Evolutionary conservation across 345 rosid species (phyloP), one percentile per base, ranked within the genome.

Genomic region (Gossypium herbaceum): DNA sequence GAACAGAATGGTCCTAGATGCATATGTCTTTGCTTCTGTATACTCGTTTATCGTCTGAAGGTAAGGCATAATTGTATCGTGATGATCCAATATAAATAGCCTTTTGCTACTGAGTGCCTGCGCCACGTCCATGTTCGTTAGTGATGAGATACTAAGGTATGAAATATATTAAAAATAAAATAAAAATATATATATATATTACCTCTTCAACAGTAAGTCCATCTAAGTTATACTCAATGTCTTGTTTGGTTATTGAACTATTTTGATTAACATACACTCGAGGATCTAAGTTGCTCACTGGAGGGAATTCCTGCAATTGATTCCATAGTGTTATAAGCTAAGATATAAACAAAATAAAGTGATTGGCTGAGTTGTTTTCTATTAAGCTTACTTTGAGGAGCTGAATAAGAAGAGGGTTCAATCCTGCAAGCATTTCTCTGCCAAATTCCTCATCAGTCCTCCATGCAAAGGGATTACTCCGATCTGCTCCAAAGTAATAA

Each of bases 361-460:
- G 41, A 34, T 34, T 34, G 41, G 6, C 41, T 34, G 41, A 34
- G 41, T 34, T 34, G 41, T 34, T 34, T 5, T 5, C 41, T 34
- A 34, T 64, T 64, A 9, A 64, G 51, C 45, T 70, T 78, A 90
- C 97, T 83, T 84, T 48, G 45, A 92, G 86, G 58, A 83, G 66
- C 39, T 80, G 82, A 79, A 94, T 87, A 72, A 89, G 74, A 56
- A 90, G 63, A 27, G 98, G 97, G 81, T 94, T 92, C 15, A 82
- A 79, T 66, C 98, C 98, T 12, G 98, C 98, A 12, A 92, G 75
- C 98, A 92, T 92, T 77, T 94, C 97, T 27, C 82, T 80, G 1
- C 86, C 97, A 66, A 94, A 94, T 80, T 89, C 98, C 75, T 79
- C 85, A 17, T 94, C 98, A 0, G 89, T 80, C 69, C 76, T 87